Percentiles rank a stretch among this genome's conserved stretches.
phyloP scores from a whole-genome alignment of 352 stramenopile species.

The Phytopythium boreale region DNA sequence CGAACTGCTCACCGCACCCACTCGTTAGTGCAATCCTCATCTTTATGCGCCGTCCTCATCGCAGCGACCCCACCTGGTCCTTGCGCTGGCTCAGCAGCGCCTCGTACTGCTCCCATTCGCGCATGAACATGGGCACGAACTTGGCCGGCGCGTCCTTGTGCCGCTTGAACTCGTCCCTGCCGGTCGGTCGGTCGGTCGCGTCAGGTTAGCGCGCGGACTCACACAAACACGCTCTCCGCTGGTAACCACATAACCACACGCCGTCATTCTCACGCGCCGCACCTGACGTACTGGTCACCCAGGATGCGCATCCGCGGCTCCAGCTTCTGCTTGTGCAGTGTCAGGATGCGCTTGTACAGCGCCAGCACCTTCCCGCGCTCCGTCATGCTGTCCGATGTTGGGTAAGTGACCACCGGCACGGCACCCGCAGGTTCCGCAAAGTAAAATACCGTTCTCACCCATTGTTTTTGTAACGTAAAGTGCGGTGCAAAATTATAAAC shows the following conservation, averaged over 20 bases:
- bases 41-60: neutral
- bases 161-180: slow-evolving; percentile 78
- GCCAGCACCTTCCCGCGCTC: slow-evolving; percentile 44
- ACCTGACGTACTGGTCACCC: slow-evolving; percentile 80
- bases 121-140: slow-evolving; percentile 75
- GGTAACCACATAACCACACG: neutral
- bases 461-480: slow-evolving; percentile 3
- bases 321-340: slow-evolving; percentile 70
- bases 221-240: too few species aligned
- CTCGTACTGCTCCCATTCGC: slow-evolving; percentile 78
- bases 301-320: slow-evolving; percentile 81
- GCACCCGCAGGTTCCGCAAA: neutral
- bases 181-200: too few species aligned
- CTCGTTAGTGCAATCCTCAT: neutral
- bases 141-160: slow-evolving; percentile 76
- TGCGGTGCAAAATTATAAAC: too few species aligned
- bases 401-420: neutral
- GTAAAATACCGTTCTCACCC: neutral
- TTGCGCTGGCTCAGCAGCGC: slow-evolving; percentile 44
- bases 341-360: slow-evolving; percentile 79
- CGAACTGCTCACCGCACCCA: slow-evolving; percentile 37
- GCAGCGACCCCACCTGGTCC: slow-evolving; percentile 24
- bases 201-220: neutral
- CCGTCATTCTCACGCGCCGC: neutral
- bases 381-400: slow-evolving; percentile 15